phyloP scores from a whole-genome alignment of 2,329 filamentous ascomycete genomes.

The Sporothrix phasma region DNA sequence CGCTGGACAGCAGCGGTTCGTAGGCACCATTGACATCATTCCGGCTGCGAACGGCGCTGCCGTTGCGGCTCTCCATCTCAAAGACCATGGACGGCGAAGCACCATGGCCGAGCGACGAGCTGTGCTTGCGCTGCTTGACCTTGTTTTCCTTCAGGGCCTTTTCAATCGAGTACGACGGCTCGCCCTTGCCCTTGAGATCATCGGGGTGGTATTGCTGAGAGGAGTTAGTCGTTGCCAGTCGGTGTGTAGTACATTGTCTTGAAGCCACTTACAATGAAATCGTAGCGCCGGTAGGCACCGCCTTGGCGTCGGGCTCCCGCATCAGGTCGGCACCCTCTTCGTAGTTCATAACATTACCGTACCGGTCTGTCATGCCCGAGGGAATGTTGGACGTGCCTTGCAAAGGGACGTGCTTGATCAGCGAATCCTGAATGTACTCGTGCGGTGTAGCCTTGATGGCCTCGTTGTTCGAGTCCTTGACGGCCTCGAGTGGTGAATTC shows the following conservation, averaged over 20 bases:
- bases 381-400: slow-evolving; percentile 73
- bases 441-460: slow-evolving; percentile 70
- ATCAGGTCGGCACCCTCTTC: slow-evolving; percentile 81
- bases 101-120: slow-evolving; percentile 22
- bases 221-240: slow-evolving; percentile 36
- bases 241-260: neutral
- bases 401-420: slow-evolving; percentile 64
- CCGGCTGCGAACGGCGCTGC: neutral
- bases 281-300: slow-evolving; percentile 69
- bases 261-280: slow-evolving; percentile 52
- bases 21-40: slow-evolving; percentile 16
- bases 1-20: slow-evolving; percentile 11
- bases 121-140: slow-evolving; percentile 24
- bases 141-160: slow-evolving; percentile 53
- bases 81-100: slow-evolving; percentile 25
- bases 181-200: slow-evolving; percentile 75
- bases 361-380: slow-evolving; percentile 56
- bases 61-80: slow-evolving; percentile 36
- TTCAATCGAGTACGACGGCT: slow-evolving; percentile 64
- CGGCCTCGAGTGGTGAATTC: slow-evolving; percentile 65
- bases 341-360: slow-evolving; percentile 65
- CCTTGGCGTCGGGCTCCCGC: slow-evolving; percentile 59
- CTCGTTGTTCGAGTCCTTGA: slow-evolving; percentile 61
- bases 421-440: slow-evolving; percentile 65
- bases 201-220: slow-evolving; percentile 57